Evolutionary conservation across 2,329 filamentous ascomycete species (phyloP), one percentile per base, ranked within the genome.

Genomic region (Cercospora berteroae): DNA sequence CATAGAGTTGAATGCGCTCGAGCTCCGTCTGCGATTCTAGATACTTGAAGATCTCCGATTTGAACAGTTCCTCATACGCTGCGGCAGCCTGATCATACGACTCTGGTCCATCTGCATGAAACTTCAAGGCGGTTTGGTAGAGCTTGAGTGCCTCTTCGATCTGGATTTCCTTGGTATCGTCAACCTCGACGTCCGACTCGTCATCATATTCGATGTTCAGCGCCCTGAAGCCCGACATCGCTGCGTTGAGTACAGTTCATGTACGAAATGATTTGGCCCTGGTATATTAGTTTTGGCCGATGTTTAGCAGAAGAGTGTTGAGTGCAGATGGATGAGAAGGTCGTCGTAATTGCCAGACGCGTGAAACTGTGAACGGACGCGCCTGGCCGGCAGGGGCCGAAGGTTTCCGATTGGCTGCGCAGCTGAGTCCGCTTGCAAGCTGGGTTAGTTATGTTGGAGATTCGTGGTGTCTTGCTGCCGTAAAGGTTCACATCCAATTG

Each of bases 141-240:
- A 94, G 87, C 81, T 97, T 98, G 69, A 99, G 83, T 58, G 95
- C 94, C 81, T 99, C 95, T 76, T 99, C 95, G 76, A 98, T 94
- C 84, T 97, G 94, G 62, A 99, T 89, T 79, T 98, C 94, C 78
- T 94, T 95, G 36, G 94, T 97, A 75, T 95, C 93, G 78, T 99
- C 95, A 76, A 97, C 84, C 80, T 97, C 94, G 74, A 96, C 92
- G 77, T 97, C 93, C 71, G 90, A 84, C 66, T 92, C 92, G 76
- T 96, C 92, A 81, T 97, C 95, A 9, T 92, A 91, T 80, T 97
- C 94, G 80, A 98, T 88, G 78, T 99, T 99, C 79, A 97, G 89
- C 63, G 94, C 92, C 75, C 90, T 88, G 82, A 96, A 98, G 74
- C 88, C 85, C 42, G 83, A 80, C 83, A 84, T 84, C 67, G 55